A percentile compares a stretch with the other conserved stretches of the same genome.
Conservation (phyloP, 2,329 filamentous ascomycete genomes). For the Cladophialophora carrionii region DNA sequence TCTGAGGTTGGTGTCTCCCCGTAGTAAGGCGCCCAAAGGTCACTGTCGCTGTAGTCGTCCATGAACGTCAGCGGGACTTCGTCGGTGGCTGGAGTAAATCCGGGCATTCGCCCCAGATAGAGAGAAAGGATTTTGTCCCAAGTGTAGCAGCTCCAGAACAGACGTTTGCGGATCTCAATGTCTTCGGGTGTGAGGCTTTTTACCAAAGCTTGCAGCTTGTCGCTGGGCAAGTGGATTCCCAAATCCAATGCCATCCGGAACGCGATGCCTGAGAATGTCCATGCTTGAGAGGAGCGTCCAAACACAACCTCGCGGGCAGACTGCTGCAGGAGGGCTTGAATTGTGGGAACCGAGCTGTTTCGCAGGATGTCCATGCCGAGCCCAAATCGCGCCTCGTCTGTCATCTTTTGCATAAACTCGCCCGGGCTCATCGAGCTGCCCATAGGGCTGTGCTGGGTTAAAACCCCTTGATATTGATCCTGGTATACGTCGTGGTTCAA, state of each 20-base stretch:
- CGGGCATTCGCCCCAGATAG: slow-evolving; percentile 41
- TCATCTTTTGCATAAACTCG: slow-evolving; percentile 35
- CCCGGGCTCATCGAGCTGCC: slow-evolving; percentile 20
- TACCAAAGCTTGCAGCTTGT: slow-evolving; percentile 37
- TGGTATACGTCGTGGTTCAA: slow-evolving; percentile 38
- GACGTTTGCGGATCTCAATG: slow-evolving; percentile 40
- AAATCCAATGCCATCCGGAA: slow-evolving; percentile 43
- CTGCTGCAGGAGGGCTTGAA: slow-evolving; percentile 41
- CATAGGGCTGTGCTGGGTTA: slow-evolving; percentile 23
- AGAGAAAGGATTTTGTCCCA: slow-evolving; percentile 43
- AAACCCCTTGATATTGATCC: slow-evolving; percentile 29
- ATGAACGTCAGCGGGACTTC: slow-evolving; percentile 38
- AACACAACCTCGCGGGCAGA: slow-evolving; percentile 41
- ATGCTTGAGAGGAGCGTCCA: slow-evolving; percentile 40
- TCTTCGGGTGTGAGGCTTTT: slow-evolving; percentile 40
- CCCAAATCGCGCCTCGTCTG: slow-evolving; percentile 38
- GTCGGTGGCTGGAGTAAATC: slow-evolving; percentile 35
- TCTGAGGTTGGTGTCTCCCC: slow-evolving; percentile 36
- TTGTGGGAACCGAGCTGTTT: slow-evolving; percentile 40
- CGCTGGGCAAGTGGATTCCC: slow-evolving; percentile 40
- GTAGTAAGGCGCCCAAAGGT: slow-evolving; percentile 41
- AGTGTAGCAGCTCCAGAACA: slow-evolving; percentile 43
- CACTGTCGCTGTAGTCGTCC: slow-evolving; percentile 40
- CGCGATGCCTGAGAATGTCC: slow-evolving; percentile 41
- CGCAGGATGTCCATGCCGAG: slow-evolving; percentile 41